Percentiles rank a stretch among this genome's conserved stretches.
These are phyloP conservation scores for Zoysia pacifica DNA, from an alignment of 176 grass and related monocot genomes.

Conservation along the genomic window DNA sequence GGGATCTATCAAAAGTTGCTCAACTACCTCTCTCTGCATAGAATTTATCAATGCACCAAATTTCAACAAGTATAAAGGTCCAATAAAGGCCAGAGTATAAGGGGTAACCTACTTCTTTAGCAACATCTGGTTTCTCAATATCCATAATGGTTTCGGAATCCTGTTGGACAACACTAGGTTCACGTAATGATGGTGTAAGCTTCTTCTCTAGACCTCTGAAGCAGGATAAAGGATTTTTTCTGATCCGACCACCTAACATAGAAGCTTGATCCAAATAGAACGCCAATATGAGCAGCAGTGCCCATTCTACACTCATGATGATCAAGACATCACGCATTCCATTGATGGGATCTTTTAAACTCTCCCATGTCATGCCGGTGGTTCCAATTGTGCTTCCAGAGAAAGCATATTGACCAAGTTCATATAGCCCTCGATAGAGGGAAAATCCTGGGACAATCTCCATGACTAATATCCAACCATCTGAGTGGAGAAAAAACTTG, in stretches of 20 bases:
- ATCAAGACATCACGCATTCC: constrained; percentile 62
- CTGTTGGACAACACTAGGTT: constrained; percentile 17
- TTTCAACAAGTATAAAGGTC: constrained; percentile 14
- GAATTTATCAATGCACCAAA: constrained; percentile 10
- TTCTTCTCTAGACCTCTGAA: constrained; percentile 47
- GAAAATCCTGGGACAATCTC: constrained; percentile 74
- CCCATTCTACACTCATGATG: constrained; percentile 71
- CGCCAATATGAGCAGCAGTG: constrained; percentile 49
- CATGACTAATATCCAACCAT: constrained; percentile 56
- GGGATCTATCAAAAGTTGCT: constrained; percentile 45
- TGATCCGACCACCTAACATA: constrained; percentile 17
- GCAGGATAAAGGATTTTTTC: constrained; percentile 39
- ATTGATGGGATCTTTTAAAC: constrained; percentile 56
- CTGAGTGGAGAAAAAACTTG: constrained; percentile 33
- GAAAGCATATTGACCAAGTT: constrained; percentile 67
- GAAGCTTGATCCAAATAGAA: constrained; percentile 55
- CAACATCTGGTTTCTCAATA: constrained; percentile 32
- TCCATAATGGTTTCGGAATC: constrained; percentile 44
- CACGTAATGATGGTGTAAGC: constrained; percentile 25
- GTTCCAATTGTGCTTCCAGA: constrained; percentile 45
- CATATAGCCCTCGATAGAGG: constrained; percentile 70
- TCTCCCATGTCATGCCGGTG: constrained; percentile 51
- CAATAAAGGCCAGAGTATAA: constrained; percentile 12
- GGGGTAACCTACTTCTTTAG: constrained; percentile 34
- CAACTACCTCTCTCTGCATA: constrained; percentile 54